Percentiles rank a stretch among this genome's conserved stretches.
Conservation (phyloP, 257 asterid species). For the Lantana camara region DNA sequence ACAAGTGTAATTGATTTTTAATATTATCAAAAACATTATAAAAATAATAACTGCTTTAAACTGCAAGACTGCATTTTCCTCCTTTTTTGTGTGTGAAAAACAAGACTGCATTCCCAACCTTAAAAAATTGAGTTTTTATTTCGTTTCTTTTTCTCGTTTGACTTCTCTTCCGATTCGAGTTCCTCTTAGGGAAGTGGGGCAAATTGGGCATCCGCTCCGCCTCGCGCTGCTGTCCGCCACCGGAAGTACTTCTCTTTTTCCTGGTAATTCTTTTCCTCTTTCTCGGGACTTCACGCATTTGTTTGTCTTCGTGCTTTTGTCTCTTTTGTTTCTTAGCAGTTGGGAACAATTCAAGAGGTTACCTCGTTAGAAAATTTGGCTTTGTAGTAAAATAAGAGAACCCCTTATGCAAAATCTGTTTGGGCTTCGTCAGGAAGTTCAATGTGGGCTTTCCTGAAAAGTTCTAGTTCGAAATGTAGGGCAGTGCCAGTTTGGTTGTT, state of each 20-base stretch:
- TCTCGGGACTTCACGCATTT: not conserved
- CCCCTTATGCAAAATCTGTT: not conserved
- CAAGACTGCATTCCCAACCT: no score
- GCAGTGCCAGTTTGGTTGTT: no score
- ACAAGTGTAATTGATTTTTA: no score
- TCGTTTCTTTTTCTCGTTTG: not conserved
- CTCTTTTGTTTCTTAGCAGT: not conserved
- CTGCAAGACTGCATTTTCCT: no score
- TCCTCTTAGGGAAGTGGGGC: no score
- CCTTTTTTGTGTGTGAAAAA: no score
- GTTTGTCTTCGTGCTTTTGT: not conserved
- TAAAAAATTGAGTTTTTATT: no score
- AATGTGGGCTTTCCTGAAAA: slow-evolving; percentile 13
- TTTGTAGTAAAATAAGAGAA: not conserved
- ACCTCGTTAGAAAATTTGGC: not conserved
- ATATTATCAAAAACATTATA: no score
- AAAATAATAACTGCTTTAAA: no score
- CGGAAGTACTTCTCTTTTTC: not conserved
- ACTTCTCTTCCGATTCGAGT: not conserved
- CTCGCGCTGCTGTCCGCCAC: slow-evolving; percentile 10
- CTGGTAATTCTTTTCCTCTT: not conserved
- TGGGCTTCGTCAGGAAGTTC: slow-evolving; percentile 2
- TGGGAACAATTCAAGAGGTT: not conserved
- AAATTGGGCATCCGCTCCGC: slow-evolving; percentile 20
- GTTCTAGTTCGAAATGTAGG: not conserved